Conservation (phyloP, 1,139 yeast species). For the Zygosaccharomyces pseudobailii region DNA sequence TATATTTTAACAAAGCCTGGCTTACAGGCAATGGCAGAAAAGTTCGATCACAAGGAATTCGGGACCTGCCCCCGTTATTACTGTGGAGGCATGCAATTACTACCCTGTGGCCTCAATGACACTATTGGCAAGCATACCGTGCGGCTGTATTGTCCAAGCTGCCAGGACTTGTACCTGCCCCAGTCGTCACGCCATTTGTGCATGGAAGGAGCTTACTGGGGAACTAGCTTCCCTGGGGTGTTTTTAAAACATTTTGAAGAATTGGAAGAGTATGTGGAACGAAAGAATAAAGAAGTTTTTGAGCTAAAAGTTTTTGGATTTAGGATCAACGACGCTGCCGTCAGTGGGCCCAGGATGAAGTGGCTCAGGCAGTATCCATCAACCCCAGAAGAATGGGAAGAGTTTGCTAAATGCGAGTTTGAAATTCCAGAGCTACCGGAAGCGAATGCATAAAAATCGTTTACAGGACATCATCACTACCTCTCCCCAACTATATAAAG, state of each 20-base stretch:
- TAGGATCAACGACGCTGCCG: slow-evolving; percentile 66
- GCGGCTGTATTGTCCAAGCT: slow-evolving; percentile 87
- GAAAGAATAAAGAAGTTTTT: slow-evolving; percentile 47
- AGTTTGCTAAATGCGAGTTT: slow-evolving; percentile 60
- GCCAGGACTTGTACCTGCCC: slow-evolving; percentile 87
- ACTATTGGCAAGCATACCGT: slow-evolving; percentile 90
- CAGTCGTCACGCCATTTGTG: slow-evolving; percentile 77
- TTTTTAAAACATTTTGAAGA: slow-evolving; percentile 88
- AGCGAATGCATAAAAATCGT: slow-evolving; percentile 5
- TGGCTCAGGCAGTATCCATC: slow-evolving; percentile 84
- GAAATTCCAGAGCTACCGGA: slow-evolving; percentile 39
- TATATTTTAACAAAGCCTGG: slow-evolving; percentile 88
- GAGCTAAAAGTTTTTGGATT: slow-evolving; percentile 86
- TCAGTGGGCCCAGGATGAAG: slow-evolving; percentile 87
- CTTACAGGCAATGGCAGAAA: slow-evolving; percentile 90
- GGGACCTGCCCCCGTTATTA: slow-evolving; percentile 88
- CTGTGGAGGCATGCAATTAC: slow-evolving; percentile 87
- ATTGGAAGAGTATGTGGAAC: slow-evolving; percentile 52
- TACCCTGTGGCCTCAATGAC: slow-evolving; percentile 91
- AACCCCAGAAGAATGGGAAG: slow-evolving; percentile 52
- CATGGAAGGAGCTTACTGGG: slow-evolving; percentile 95
- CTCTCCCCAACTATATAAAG: not conserved
- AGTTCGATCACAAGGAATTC: slow-evolving; percentile 82
- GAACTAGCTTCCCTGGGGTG: slow-evolving; percentile 91
- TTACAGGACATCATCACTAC: not conserved